A percentile compares a stretch with the other conserved stretches of the same genome.
Evolutionary conservation across 129 eudicot species (phyloP).

Genomic region (Pseudognaphalium luteoalbum): DNA sequence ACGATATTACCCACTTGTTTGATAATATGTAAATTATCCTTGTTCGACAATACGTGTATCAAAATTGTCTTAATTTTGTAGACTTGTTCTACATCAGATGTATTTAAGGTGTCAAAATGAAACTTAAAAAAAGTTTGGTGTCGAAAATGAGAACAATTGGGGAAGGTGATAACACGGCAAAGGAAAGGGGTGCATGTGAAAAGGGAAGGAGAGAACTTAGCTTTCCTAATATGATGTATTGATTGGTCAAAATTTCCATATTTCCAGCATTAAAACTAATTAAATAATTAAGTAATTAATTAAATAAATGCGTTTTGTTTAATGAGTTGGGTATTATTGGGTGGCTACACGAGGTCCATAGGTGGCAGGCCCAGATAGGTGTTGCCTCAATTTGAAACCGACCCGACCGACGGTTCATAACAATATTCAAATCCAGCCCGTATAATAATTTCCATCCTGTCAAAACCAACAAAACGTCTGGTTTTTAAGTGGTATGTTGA

Average conservation of each 20-base stretch:
- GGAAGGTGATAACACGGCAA: conserved; percentile 6
- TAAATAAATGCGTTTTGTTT: neutral
- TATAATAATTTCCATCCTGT: neutral
- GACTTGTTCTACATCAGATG: too few relatives aligned
- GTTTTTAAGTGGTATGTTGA: neutral
- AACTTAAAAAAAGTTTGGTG: conserved; percentile 12
- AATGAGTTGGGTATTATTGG: conserved; percentile 28
- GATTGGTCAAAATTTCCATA: conserved; percentile 39
- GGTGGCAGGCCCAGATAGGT: conserved; percentile 34
- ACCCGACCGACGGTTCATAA: conserved; percentile 25
- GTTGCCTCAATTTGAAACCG: conserved; percentile 28
- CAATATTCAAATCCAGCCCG: neutral
- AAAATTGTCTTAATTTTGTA: too few relatives aligned
- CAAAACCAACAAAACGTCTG: conserved; percentile 4
- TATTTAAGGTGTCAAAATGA: conserved; percentile 16
- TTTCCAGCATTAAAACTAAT: conserved; percentile 13
- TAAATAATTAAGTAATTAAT: neutral
- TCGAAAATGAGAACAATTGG: neutral
- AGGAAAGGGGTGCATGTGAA: conserved; percentile 28
- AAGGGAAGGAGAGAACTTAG: conserved; percentile 30
- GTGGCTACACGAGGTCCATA: conserved; percentile 31
- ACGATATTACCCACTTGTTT: too few relatives aligned
- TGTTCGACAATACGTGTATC: too few relatives aligned
- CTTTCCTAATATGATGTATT: conserved; percentile 33
- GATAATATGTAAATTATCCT: too few relatives aligned